A percentile compares a stretch with the other conserved stretches of the same genome.
Evolutionary conservation across 2,329 filamentous ascomycete species (phyloP).

Genomic region (Penicillium sp.): DNA sequence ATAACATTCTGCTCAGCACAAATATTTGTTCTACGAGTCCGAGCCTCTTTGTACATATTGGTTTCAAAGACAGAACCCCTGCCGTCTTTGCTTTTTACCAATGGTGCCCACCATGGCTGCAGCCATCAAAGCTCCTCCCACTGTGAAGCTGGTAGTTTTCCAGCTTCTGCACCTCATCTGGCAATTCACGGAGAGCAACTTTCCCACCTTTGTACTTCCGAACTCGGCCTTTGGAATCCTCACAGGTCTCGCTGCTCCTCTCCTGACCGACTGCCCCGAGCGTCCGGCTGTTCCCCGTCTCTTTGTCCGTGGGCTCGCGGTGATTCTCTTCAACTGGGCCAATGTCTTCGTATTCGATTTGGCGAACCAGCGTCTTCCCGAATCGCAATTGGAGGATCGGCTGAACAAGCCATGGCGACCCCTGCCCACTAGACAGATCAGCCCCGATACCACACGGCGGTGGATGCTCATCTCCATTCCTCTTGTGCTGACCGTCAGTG

Average conservation of each 20-base stretch:
- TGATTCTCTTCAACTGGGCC: constrained; percentile 23
- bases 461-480: constrained; percentile 23
- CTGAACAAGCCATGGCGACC: constrained; percentile 40
- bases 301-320: constrained; percentile 1
- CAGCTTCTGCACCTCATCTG: constrained; percentile 11
- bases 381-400: constrained; percentile 34
- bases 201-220: constrained; percentile 25
- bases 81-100: too few relatives aligned
- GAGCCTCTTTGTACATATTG: too few relatives aligned
- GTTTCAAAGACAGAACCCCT: too few relatives aligned
- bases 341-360: constrained; percentile 36
- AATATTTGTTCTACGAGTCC: too few relatives aligned
- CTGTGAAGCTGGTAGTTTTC: background rate
- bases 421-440: constrained; percentile 25
- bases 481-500: constrained; percentile 15
- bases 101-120: too few relatives aligned
- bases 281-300: background rate
- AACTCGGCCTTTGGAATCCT: constrained; percentile 28
- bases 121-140: background rate
- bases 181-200: constrained; percentile 23
- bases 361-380: constrained; percentile 35
- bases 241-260: constrained; percentile 19
- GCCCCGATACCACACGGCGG: constrained; percentile 10
- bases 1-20: too few relatives aligned
- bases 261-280: constrained; percentile 2